A percentile compares a stretch with the other conserved stretches of the same genome.
These are phyloP conservation scores for Acacia acuminata DNA, from an alignment of 306 rosid genomes.

Conservation along the genomic window DNA sequence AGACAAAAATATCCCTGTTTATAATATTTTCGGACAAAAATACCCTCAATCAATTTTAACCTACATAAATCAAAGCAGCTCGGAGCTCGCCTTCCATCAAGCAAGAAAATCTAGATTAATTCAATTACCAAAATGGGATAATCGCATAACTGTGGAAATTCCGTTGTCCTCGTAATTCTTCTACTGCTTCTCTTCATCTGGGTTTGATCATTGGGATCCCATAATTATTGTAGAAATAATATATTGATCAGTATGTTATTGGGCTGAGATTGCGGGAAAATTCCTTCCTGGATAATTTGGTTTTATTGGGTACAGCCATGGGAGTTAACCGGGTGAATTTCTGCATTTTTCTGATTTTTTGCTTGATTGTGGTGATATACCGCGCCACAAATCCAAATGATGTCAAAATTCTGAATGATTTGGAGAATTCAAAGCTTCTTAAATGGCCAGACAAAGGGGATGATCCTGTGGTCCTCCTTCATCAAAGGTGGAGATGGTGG, in stretches of 20 bases:
- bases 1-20: too few relatives aligned
- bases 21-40: too few relatives aligned
- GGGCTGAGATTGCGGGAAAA: conserved; percentile 20
- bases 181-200: conserved; percentile 13
- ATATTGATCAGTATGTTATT: conserved; percentile 26
- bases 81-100: too few relatives aligned
- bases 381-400: conserved; percentile 62
- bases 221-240: background rate
- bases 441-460: conserved; percentile 62
- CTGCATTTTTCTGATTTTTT: conserved; percentile 25
- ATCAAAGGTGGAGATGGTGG: background rate
- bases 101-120: too few relatives aligned
- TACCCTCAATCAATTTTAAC: too few relatives aligned
- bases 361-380: conserved; percentile 28
- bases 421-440: conserved; percentile 67
- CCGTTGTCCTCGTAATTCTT: conserved; percentile 8
- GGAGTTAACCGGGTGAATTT: conserved; percentile 17
- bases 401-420: conserved; percentile 59
- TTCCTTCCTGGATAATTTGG: background rate
- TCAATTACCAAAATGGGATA: too few relatives aligned
- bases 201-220: conserved; percentile 9
- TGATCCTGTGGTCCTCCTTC: conserved; percentile 80
- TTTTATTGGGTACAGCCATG: conserved; percentile 34
- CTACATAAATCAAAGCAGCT: too few relatives aligned
- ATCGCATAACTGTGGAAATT: background rate